Evolutionary conservation across 2,329 filamentous ascomycete genomes (phyloP).

Genomic region (Aureobasidium subglaciale): DNA sequence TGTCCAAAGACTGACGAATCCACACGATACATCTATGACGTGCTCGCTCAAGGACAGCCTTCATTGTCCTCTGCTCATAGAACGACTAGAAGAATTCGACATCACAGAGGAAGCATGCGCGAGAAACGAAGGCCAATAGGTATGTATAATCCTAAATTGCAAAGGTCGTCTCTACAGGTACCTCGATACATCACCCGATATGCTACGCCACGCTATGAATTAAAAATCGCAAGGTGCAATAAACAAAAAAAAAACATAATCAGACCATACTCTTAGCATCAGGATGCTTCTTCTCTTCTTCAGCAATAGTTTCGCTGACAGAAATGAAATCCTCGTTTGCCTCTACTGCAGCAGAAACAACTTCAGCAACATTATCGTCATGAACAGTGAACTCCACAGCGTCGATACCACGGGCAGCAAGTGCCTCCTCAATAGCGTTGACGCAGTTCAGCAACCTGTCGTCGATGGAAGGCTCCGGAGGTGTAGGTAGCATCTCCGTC

Average conservation of each 20-base stretch:
- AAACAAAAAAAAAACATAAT: background rate
- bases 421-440: background rate
- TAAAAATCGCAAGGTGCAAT: background rate
- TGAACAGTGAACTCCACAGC: slow-evolving; percentile 13
- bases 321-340: background rate
- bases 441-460: slow-evolving; percentile 3
- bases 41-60: too few relatives aligned
- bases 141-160: too few relatives aligned
- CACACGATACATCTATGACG: too few relatives aligned
- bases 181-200: too few relatives aligned
- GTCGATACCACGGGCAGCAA: background rate
- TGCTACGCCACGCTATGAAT: too few relatives aligned
- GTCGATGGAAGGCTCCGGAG: background rate
- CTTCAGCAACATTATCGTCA: background rate
- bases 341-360: background rate
- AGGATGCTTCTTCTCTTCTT: slow-evolving; percentile 1
- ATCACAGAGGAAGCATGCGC: too few relatives aligned
- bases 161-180: too few relatives aligned
- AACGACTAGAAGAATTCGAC: too few relatives aligned
- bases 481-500: background rate
- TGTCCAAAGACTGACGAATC: too few relatives aligned
- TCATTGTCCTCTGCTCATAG: too few relatives aligned
- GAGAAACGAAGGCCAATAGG: too few relatives aligned
- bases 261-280: slow-evolving; percentile 13
- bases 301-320: background rate